phyloP scores from a whole-genome alignment of 441 rosid species.

The Croton setiger region DNA sequence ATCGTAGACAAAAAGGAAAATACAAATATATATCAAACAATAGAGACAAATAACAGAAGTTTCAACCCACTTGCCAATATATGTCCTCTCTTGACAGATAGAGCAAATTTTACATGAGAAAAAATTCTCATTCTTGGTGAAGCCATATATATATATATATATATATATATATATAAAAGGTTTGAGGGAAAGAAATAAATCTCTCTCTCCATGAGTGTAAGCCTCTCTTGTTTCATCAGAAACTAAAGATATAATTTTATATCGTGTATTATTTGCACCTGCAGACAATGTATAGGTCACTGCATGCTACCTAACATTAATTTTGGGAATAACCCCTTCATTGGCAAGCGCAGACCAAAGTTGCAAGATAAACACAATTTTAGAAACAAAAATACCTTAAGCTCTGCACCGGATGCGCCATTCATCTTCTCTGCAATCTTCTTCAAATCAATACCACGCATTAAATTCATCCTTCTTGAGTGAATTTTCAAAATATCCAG shows the following conservation, averaged over 20 bases:
- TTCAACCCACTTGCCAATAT: background rate
- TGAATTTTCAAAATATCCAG: conserved; percentile 77
- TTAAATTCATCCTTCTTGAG: conserved; percentile 82
- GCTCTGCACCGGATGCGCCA: conserved; percentile 93
- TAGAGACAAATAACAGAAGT: background rate
- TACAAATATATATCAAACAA: conserved; percentile 31
- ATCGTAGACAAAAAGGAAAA: background rate
- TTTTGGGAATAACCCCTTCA: background rate
- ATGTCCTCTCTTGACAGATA: background rate
- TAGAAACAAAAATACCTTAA: conserved; percentile 47
- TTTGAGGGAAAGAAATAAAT: too few species aligned
- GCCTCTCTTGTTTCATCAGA: background rate
- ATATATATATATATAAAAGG: too few species aligned
- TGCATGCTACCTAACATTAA: background rate
- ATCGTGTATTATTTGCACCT: background rate
- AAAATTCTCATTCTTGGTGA: background rate
- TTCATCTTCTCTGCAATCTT: conserved; percentile 91
- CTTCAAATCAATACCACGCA: conserved; percentile 88
- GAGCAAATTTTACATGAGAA: background rate
- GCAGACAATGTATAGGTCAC: background rate
- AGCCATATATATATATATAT: too few species aligned
- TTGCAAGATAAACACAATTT: background rate
- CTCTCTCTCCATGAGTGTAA: background rate
- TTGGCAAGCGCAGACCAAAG: background rate
- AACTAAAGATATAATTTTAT: background rate